phyloP scores from a whole-genome alignment of 139 green algal genomes.

The Tetraselmis chui region DNA sequence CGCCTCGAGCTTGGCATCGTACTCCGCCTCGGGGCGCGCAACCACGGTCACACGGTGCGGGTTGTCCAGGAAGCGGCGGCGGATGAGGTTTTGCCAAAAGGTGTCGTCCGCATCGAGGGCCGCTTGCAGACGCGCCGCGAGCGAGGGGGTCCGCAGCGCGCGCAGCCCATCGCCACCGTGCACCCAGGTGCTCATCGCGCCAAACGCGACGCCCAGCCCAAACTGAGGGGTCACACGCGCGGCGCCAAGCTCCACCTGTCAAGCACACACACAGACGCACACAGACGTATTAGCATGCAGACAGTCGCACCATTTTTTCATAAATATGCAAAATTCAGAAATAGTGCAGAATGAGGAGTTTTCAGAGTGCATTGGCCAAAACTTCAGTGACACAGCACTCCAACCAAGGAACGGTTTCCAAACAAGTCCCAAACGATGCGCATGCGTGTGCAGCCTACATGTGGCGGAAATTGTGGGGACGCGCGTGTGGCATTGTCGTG shows the following conservation, averaged over 20 bases:
- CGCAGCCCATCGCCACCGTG: conserved; percentile 17
- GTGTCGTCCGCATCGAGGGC: conserved; percentile 13
- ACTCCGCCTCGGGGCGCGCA: conserved; percentile 5
- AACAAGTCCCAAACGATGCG: too few relatives aligned
- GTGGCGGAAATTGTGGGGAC: too few relatives aligned
- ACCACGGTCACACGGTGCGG: conserved; percentile 11
- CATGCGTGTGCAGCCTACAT: too few relatives aligned
- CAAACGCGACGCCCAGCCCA: conserved; percentile 11
- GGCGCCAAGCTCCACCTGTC: conserved; percentile 15
- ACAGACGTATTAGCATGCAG: too few relatives aligned
- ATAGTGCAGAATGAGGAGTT: too few relatives aligned
- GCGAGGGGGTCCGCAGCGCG: conserved; percentile 5
- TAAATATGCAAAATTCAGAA: too few relatives aligned
- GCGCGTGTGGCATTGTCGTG: too few relatives aligned
- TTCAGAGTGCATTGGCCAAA: too few relatives aligned
- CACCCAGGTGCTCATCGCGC: conserved; percentile 16
- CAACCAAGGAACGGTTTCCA: too few relatives aligned
- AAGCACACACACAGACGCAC: not conserved
- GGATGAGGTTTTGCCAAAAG: conserved; percentile 20
- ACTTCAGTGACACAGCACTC: too few relatives aligned
- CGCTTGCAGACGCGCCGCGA: conserved; percentile 4
- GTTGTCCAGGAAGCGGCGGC: conserved; percentile 18
- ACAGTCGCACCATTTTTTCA: too few relatives aligned
- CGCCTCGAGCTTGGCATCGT: conserved; percentile 21
- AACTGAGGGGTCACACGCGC: conserved; percentile 14